Base-by-base conservation (phyloP, 140 eudicot species). In the Oenanthe javanica region DNA sequence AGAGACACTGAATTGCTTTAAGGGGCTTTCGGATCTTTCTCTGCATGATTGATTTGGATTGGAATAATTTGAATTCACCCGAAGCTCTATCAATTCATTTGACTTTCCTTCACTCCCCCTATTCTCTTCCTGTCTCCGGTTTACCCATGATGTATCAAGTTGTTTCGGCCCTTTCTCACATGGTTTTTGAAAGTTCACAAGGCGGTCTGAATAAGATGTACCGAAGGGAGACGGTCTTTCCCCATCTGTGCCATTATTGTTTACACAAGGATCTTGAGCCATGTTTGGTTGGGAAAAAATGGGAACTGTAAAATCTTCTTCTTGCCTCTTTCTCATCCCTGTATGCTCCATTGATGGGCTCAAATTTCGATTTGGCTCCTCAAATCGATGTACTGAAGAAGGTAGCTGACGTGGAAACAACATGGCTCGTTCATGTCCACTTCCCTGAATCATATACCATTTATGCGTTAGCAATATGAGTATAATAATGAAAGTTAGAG, bases 261-360 rank as follows among this genome's bases (percentile, higher is more conserved):
- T 84, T 52, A 69, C 80, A 10, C 81, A 78, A 27, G 80, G 81
- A 45, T 85, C 87, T 69, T 81, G 87, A 81, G 82, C 83, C 27
- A 81, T 78, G 14, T 77, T 87, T 21, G 93, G 81, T 59, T 89
- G 94, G 79, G 85, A 78, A 72, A 95, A 92, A 18, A 92, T 85
- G 12, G 99, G 99, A 79, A 91, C 97, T 74, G 77, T 76, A 59
- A 86, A 90, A 66, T 95, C 97, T 76, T 95, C 97, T 49, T 95
- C 97, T 47, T 55, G 83, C 54, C 81, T 85, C 82, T 75, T 88
- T 82, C 81, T 85, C 79, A 76, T 91, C 82, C 86, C 93, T 52
- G 75, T 81, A 70, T 79, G 93, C 72, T 63, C 59, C 25, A 80
- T 46, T 57, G 88, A 86, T 54, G 84, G 81, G 79, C 81, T 87